Percentiles rank a stretch among this genome's conserved stretches.
phyloP scores from a whole-genome alignment of 1,284 basidiomycete species.

The Puccinia polysora region DNA sequence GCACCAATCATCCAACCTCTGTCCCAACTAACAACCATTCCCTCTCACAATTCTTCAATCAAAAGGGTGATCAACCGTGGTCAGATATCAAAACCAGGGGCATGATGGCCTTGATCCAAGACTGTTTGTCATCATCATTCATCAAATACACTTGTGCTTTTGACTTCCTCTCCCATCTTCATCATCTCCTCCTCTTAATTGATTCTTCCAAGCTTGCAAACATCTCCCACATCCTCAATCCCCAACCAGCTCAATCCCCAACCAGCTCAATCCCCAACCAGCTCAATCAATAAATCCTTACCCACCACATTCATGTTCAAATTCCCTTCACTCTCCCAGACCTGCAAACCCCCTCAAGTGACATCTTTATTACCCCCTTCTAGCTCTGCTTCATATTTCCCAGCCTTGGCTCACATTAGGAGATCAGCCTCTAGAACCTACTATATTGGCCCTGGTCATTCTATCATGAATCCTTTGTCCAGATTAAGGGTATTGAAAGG shows the following conservation, averaged over 20 bases:
- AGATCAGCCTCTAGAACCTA: not conserved
- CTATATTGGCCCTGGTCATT: slow-evolving; percentile 5
- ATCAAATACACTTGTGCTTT: not conserved
- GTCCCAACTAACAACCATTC: not conserved
- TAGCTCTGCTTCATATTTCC: not conserved
- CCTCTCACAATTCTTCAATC: slow-evolving; percentile 5
- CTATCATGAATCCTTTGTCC: not conserved
- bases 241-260: too few species aligned
- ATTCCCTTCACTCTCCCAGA: not conserved
- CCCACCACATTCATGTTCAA: not conserved
- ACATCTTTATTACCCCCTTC: not conserved
- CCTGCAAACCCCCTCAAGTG: not conserved
- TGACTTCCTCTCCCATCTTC: not conserved
- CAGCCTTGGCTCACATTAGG: too few species aligned
- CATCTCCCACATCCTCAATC: not conserved
- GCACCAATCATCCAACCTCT: too few species aligned
- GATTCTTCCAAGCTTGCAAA: not conserved
- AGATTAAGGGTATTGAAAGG: not conserved
- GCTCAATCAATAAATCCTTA: too few species aligned
- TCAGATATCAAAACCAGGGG: not conserved
- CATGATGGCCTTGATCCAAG: not conserved
- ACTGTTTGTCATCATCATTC: too few species aligned
- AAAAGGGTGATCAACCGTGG: slow-evolving; percentile 8
- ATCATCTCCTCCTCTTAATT: not conserved
- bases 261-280: too few species aligned